Conservation (phyloP, 805 yeast species). For the Yarrowia divulgata region DNA sequence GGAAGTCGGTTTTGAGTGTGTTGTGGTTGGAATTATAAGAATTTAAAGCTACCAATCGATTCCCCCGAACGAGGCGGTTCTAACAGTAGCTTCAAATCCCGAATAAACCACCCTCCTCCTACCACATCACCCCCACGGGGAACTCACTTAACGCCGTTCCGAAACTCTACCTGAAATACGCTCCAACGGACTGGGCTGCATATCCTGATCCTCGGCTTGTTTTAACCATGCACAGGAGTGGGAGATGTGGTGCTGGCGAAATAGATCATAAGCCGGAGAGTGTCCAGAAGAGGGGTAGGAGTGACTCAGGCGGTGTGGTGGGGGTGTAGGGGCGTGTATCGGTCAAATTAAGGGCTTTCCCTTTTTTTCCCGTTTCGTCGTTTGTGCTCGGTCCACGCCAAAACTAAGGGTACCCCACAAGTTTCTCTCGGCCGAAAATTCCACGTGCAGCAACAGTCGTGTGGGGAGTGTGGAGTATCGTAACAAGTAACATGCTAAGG, state of each 20-base stretch:
- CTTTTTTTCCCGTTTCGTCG: too few species aligned
- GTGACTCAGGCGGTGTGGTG: too few species aligned
- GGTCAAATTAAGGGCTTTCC: too few species aligned
- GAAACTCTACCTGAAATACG: slow-evolving; percentile 2
- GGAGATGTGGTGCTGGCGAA: neutral
- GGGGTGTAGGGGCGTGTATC: too few species aligned
- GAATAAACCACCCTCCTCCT: too few species aligned
- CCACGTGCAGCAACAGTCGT: slow-evolving; percentile 20
- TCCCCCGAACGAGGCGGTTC: neutral
- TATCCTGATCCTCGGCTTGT: slow-evolving; percentile 15
- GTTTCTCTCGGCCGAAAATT: slow-evolving; percentile 3
- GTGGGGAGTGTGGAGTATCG: neutral
- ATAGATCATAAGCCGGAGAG: neutral
- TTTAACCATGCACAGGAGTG: too few species aligned
- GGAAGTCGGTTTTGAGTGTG: too few species aligned
- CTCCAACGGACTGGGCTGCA: slow-evolving; percentile 32
- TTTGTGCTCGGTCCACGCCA: neutral
- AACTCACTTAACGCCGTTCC: neutral
- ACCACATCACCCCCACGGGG: neutral
- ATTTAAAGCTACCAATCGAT: neutral
- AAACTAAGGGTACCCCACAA: slow-evolving; percentile 14
- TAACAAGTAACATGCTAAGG: neutral
- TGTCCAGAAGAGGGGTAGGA: too few species aligned
- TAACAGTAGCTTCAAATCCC: neutral
- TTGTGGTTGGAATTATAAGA: too few species aligned